phyloP scores from a whole-genome alignment of 139 green algal species.

The Chlamydomonas sp. region DNA sequence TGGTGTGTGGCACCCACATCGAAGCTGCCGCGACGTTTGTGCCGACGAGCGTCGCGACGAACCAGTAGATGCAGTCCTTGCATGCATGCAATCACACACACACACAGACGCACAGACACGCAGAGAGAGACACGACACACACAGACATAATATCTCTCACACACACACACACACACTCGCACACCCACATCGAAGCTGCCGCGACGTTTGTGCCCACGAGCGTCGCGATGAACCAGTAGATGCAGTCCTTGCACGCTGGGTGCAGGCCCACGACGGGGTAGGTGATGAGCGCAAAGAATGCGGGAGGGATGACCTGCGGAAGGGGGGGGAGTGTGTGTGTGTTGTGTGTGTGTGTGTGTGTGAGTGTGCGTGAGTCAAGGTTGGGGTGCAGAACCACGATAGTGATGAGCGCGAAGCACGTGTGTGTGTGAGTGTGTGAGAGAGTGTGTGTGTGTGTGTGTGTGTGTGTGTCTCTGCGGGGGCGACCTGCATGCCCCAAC shows the following conservation, averaged over 20 bases:
- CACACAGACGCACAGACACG: too few relatives aligned
- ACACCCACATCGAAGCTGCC: conserved; percentile 17
- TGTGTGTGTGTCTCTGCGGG: too few relatives aligned
- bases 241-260: conserved; percentile 39
- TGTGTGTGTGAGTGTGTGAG: not conserved
- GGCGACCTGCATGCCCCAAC: too few relatives aligned
- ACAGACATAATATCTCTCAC: too few relatives aligned
- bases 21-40: conserved; percentile 39
- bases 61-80: conserved; percentile 28
- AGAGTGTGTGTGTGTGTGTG: not conserved
- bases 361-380: too few relatives aligned
- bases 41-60: conserved; percentile 25
- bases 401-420: too few relatives aligned
- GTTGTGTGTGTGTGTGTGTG: too few relatives aligned
- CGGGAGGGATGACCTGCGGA: conserved; percentile 43
- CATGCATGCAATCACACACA: too few relatives aligned
- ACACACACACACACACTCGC: too few relatives aligned
- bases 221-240: conserved; percentile 46
- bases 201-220: conserved; percentile 19
- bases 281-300: conserved; percentile 61
- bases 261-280: conserved; percentile 59
- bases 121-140: too few relatives aligned
- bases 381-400: too few relatives aligned
- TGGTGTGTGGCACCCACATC: too few relatives aligned
- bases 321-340: not conserved